Evolutionary conservation across 768 basidiomycete species (phyloP).

Genomic region (Glaciozyma martinii): DNA sequence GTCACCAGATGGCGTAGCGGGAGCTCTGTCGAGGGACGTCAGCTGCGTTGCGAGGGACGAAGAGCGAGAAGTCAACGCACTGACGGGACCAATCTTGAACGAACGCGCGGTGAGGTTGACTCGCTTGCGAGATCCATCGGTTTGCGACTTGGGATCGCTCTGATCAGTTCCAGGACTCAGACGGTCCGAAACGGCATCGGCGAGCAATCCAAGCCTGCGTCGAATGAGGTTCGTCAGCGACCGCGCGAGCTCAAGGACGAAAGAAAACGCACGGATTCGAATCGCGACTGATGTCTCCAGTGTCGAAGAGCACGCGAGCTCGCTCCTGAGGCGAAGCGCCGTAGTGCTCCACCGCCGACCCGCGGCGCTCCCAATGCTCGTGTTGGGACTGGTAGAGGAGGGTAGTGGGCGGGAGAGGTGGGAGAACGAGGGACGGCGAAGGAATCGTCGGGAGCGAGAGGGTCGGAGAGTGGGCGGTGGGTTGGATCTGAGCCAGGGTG

Average conservation of each 20-base stretch:
- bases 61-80: neutral
- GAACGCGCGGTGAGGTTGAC: too few species aligned
- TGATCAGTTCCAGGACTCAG: too few species aligned
- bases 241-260: too few species aligned
- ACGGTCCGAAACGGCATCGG: too few species aligned
- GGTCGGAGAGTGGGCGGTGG: neutral
- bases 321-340: neutral
- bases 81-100: neutral
- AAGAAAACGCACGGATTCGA: too few species aligned
- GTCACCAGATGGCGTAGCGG: neutral
- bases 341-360: neutral
- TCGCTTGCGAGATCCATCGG: too few species aligned
- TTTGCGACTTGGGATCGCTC: too few species aligned
- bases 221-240: too few species aligned
- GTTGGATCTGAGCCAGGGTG: too few species aligned
- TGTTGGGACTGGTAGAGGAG: neutral
- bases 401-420: neutral
- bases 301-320: neutral
- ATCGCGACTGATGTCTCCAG: too few species aligned
- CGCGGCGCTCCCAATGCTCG: neutral
- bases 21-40: neutral
- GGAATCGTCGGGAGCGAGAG: neutral
- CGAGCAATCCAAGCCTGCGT: too few species aligned
- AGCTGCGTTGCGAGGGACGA: neutral
- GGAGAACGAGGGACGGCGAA: neutral